Percentiles rank a stretch among this genome's conserved stretches.
Evolutionary conservation across 805 yeast species (phyloP).

Genomic region (Candida sanyiensis): DNA sequence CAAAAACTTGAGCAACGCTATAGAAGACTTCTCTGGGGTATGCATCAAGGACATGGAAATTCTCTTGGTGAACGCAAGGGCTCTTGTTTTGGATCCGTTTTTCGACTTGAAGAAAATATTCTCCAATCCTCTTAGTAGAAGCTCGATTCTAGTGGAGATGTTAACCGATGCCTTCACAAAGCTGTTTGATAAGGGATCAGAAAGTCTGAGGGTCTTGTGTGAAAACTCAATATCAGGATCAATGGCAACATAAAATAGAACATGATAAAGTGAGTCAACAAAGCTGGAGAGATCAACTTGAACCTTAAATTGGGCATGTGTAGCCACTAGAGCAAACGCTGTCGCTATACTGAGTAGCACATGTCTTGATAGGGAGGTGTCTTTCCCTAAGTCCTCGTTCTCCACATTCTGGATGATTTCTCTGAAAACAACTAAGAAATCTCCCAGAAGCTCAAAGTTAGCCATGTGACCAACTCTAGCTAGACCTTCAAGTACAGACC

Average conservation of each 20-base stretch:
- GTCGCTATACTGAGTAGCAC: constrained; percentile 79
- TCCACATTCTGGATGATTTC: constrained; percentile 61
- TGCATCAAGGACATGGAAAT: constrained; percentile 61
- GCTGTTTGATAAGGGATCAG: constrained; percentile 60
- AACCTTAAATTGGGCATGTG: constrained; percentile 65
- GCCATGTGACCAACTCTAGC: constrained; percentile 89
- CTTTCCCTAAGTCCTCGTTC: constrained; percentile 38
- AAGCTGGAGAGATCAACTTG: constrained; percentile 79
- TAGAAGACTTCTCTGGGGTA: constrained; percentile 81
- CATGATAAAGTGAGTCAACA: constrained; percentile 64
- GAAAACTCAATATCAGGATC: constrained; percentile 86
- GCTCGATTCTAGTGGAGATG: constrained; percentile 83
- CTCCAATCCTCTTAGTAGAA: constrained; percentile 72
- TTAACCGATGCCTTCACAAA: constrained; percentile 66
- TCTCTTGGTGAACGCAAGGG: constrained; percentile 78
- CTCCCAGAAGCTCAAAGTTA: constrained; percentile 88
- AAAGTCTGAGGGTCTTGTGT: constrained; percentile 70
- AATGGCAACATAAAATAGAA: constrained; percentile 61
- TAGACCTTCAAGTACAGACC: constrained; percentile 85
- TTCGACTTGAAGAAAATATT: constrained; percentile 72
- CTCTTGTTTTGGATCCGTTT: constrained; percentile 61
- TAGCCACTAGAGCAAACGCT: constrained; percentile 78
- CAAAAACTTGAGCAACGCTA: constrained; percentile 71
- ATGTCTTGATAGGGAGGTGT: constrained; percentile 49
- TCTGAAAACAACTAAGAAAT: constrained; percentile 80